Percentiles rank a stretch among this genome's conserved stretches.
These are phyloP conservation scores for Ogataea methanolica DNA, from an alignment of 805 yeast species.

Conservation along the genomic window DNA sequence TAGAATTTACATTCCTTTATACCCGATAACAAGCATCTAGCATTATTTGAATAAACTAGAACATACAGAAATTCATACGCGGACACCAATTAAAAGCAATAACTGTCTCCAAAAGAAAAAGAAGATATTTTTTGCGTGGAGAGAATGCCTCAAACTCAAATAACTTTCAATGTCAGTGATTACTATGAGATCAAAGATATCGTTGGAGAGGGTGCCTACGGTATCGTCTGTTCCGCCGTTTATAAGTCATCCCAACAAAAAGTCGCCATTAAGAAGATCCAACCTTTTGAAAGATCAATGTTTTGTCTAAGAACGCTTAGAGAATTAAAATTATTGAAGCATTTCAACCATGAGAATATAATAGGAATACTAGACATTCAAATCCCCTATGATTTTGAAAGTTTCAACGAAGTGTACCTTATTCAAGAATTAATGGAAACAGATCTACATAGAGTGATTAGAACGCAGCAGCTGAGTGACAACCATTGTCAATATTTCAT, in stretches of 20 bases:
- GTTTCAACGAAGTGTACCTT: slow-evolving; percentile 81
- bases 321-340: slow-evolving; percentile 82
- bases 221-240: slow-evolving; percentile 85
- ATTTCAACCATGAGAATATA: slow-evolving; percentile 91
- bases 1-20: background rate
- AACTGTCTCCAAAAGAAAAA: too few relatives aligned
- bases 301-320: slow-evolving; percentile 85
- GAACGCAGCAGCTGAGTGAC: slow-evolving; percentile 79
- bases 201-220: slow-evolving; percentile 96
- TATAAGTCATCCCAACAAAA: slow-evolving; percentile 81
- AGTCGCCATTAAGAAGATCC: slow-evolving; percentile 94
- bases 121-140: background rate
- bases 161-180: slow-evolving; percentile 77
- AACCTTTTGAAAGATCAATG: slow-evolving; percentile 86
- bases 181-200: slow-evolving; percentile 82
- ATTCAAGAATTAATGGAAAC: slow-evolving; percentile 89
- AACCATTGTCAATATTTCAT: slow-evolving; percentile 93
- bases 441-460: slow-evolving; percentile 74
- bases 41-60: too few relatives aligned
- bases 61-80: background rate
- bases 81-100: background rate
- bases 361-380: slow-evolving; percentile 87
- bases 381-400: slow-evolving; percentile 69
- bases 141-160: slow-evolving; percentile 23
- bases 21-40: too few relatives aligned